Conservation (phyloP, 306 rosid species). For the Cucumis hystrix region DNA sequence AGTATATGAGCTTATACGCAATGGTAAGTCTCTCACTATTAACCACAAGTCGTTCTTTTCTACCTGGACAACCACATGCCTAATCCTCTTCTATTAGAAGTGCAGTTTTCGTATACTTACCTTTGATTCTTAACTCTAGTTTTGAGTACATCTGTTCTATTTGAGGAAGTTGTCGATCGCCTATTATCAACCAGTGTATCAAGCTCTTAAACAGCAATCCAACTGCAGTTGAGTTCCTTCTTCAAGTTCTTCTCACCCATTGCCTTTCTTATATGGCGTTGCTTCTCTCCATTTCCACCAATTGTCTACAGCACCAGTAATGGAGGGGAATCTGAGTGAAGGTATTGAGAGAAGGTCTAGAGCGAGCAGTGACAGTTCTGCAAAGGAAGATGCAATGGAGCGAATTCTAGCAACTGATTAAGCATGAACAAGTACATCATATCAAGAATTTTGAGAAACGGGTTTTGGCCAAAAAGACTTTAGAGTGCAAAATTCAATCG, state of each 20-base stretch:
- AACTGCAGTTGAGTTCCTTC: conserved; percentile 42
- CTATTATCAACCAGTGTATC: conserved; percentile 39
- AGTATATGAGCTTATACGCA: conserved; percentile 40
- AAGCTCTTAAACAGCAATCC: no score
- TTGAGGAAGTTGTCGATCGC: conserved; percentile 49
- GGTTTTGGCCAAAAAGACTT: conserved; percentile 47
- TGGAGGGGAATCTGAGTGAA: conserved; percentile 64
- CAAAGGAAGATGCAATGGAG: conserved; percentile 74
- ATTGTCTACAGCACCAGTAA: conserved; percentile 35
- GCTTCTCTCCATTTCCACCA: conserved; percentile 47
- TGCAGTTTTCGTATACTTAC: conserved; percentile 11
- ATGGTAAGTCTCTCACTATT: conserved; percentile 54
- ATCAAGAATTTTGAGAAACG: conserved; percentile 90
- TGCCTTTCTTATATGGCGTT: conserved; percentile 26
- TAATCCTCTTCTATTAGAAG: conserved; percentile 28
- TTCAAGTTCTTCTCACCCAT: conserved; percentile 39
- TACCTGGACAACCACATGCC: conserved; percentile 19
- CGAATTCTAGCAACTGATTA: conserved; percentile 77
- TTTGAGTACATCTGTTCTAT: conserved; percentile 35
- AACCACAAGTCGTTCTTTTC: conserved; percentile 39
- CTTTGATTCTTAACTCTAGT: conserved; percentile 19
- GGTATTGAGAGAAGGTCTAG: conserved; percentile 56
- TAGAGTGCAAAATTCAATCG: conserved; percentile 47
- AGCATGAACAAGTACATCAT: conserved; percentile 47
- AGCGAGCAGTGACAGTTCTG: conserved; percentile 41